Evolutionary conservation across 768 basidiomycete species (phyloP).

Genomic region (Suillus discolor): DNA sequence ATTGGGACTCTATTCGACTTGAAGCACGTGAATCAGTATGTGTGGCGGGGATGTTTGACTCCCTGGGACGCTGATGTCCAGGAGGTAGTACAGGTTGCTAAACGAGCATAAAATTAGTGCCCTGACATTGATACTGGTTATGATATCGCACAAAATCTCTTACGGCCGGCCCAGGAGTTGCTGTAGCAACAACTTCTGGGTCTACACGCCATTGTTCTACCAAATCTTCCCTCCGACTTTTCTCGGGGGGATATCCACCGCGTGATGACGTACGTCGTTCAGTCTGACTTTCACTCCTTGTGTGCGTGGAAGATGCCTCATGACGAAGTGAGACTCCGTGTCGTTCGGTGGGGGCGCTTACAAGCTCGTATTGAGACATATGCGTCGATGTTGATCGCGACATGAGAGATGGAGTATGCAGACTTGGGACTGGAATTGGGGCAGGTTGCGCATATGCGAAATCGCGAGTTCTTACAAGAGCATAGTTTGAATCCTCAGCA

Average conservation of each 20-base stretch:
- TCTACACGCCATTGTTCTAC: slow-evolving; percentile 35
- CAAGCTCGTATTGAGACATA: slow-evolving; percentile 34
- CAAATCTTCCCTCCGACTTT: slow-evolving; percentile 29
- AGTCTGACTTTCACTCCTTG: slow-evolving; percentile 28
- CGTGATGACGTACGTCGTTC: slow-evolving; percentile 21
- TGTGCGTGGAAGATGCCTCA: slow-evolving; percentile 22
- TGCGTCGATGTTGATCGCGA: slow-evolving; percentile 31
- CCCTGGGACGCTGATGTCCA: slow-evolving; percentile 34
- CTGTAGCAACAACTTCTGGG: slow-evolving; percentile 22
- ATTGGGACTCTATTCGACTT: slow-evolving; percentile 11
- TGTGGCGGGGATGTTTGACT: slow-evolving; percentile 30
- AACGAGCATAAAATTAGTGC: slow-evolving; percentile 12
- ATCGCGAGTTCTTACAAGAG: slow-evolving; percentile 30
- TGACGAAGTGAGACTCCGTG: slow-evolving; percentile 26
- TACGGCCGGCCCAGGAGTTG: slow-evolving; percentile 23
- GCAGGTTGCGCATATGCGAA: slow-evolving; percentile 28
- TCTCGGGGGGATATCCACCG: slow-evolving; percentile 19
- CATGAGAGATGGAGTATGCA: slow-evolving; percentile 23
- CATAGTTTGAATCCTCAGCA: slow-evolving; percentile 11
- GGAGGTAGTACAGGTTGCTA: not conserved
- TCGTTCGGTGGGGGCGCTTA: slow-evolving; percentile 25
- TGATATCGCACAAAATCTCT: slow-evolving; percentile 9
- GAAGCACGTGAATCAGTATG: slow-evolving; percentile 22
- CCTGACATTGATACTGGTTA: slow-evolving; percentile 13
- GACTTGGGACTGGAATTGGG: slow-evolving; percentile 12